Evolutionary conservation across 148 eudicot genomes (phyloP).

Genomic region (Chenopodium suecicum): DNA sequence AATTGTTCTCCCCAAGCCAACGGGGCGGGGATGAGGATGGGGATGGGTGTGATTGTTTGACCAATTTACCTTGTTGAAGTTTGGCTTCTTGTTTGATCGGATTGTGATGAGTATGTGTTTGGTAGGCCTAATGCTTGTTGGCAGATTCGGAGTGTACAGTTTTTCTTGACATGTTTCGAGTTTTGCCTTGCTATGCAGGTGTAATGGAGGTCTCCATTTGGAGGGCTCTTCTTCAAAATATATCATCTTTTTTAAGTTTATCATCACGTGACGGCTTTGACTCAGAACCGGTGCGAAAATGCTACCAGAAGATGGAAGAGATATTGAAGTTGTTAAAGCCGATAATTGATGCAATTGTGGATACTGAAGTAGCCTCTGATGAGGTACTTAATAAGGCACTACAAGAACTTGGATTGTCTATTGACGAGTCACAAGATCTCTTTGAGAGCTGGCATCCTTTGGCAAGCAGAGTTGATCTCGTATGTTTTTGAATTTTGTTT

Average conservation of each 20-base stretch:
- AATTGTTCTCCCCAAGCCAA: too few relatives aligned
- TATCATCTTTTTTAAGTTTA: conserved; percentile 57
- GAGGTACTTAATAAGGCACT: conserved; percentile 58
- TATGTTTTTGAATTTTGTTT: conserved; percentile 36
- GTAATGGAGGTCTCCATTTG: conserved; percentile 81
- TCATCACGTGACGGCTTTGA: conserved; percentile 50
- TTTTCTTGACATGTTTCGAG: too few relatives aligned
- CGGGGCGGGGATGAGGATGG: too few relatives aligned
- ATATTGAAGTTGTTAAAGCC: conserved; percentile 73
- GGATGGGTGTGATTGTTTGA: not conserved
- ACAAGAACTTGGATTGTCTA: conserved; percentile 47
- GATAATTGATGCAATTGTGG: conserved; percentile 57
- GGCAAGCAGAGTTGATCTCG: conserved; percentile 86
- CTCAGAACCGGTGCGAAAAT: conserved; percentile 55
- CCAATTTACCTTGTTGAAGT: too few relatives aligned
- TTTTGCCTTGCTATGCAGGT: conserved; percentile 33
- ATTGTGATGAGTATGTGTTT: too few relatives aligned
- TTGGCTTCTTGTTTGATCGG: too few relatives aligned
- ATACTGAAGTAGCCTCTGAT: conserved; percentile 56
- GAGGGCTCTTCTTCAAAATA: conserved; percentile 67
- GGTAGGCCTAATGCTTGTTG: too few relatives aligned
- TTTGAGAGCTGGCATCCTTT: conserved; percentile 73
- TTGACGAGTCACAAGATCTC: conserved; percentile 67
- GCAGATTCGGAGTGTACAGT: too few relatives aligned
- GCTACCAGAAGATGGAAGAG: conserved; percentile 60